Evolutionary conservation across 345 rosid genomes (phyloP), one percentile per base, ranked within the genome.

Genomic region (Pistacia atlantica): DNA sequence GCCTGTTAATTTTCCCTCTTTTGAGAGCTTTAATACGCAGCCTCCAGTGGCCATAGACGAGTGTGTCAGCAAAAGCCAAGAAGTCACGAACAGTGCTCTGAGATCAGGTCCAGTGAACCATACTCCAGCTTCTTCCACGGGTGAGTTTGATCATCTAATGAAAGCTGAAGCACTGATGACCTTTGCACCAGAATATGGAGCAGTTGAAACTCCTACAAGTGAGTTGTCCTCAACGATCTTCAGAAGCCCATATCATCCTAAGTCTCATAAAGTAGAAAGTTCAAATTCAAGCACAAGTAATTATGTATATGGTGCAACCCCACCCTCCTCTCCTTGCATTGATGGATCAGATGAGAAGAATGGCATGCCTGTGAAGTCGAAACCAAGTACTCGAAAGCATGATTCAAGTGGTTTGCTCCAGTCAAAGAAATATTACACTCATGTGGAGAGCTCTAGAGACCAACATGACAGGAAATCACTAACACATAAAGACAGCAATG

Each of bases 111-210:
- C 90, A 69, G 61, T 74, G 57, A 87, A 76, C 80, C 87, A 73
- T 49, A 79, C 87, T 77, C 83, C 88, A 52, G 81, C 78, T 79
- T 78, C 87, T 76, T 84, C 81, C 35, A 78, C 75, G 37, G 81
- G 97, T 51, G 97, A 96, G 90, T 96, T 96, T 71, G 97, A 96
- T 87, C 92, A 93, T 84, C 86, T 96, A 83, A 82, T 93, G 71
- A 96, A 91, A 87, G 97, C 94, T 31, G 99, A 96, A 87, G 99
- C 99, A 72, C 78, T 91, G 84, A 87, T 96, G 97, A 90, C 97
- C 11, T 93, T 92, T 87, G 97, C 99, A 76, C 89, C 91, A 14
- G 99, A 96, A 82, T 96, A 92, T 89, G 98, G 97, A 69, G 98
- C 98, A 49, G 97, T 96, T 73, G 97, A 93, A 86, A 82, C 95